Base-by-base conservation (phyloP, 2,329 filamentous ascomycete species). In the Nemania sp. region DNA sequence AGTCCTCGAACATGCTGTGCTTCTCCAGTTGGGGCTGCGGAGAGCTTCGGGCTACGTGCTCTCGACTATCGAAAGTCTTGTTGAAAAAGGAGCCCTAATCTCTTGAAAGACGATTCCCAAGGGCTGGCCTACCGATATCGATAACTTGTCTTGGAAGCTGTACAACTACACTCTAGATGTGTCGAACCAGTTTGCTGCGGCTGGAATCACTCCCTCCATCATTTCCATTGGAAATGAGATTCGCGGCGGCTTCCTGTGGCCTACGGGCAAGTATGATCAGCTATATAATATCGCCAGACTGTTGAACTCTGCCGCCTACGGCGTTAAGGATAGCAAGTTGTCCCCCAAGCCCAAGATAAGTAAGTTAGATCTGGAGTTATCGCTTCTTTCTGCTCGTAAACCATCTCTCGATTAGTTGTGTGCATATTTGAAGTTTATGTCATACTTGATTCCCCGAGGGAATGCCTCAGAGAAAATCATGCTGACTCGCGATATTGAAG, bases 171-270 rank as follows among this genome's bases (percentile, higher is more conserved):
- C 89, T 0, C 74, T 82, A 4, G 78, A 81, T 2, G 82, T 88
- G 0, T 81, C 83, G 59, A 84, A 91, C 69, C 74, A 79, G 15
- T 90, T 91, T 68, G 79, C 83, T 1, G 72, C 73, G 0, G 81
- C 81, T 15, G 80, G 80, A 2, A 78, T 90, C 20, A 73, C 78
- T 3, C 82, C 88, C 0, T 77, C 79, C 1, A 86, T 91, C 51
- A 82, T 91, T 51, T 87, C 85, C 15, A 87, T 92, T 65, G 89
- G 89, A 21, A 92, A 92, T 69, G 89, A 91, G 71, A 91, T 92
- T 71, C 83, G 84, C 0, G 75, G 79, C 1, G 89, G 89, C 0
- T 76, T 91, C 34, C 80, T 91, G 45, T 90, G 85, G 79, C 87
- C 88, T 0, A 80, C 85, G 0, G 89, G 89, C 13, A 75, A 77